These are phyloP conservation scores for Cytospora paraplurivora DNA, from an alignment of 2,329 filamentous ascomycete genomes.

Conservation along the genomic window DNA sequence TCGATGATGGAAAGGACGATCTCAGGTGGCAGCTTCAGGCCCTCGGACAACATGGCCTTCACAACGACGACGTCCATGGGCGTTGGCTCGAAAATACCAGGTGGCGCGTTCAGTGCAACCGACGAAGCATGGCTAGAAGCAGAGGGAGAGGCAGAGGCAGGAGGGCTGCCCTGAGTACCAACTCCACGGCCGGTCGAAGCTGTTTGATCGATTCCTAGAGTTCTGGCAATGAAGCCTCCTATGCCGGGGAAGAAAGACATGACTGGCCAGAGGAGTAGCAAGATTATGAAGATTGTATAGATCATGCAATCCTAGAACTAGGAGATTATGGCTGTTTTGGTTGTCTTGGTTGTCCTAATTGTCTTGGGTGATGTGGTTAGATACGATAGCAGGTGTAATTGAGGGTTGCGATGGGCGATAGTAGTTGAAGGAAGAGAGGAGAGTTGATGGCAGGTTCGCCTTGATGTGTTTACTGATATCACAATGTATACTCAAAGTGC, in stretches of 20 bases:
- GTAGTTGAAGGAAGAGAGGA: neutral
- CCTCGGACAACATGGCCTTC: slow-evolving; percentile 50
- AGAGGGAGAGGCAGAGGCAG: neutral
- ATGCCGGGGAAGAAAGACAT: slow-evolving; percentile 24
- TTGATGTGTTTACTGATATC: too few species aligned
- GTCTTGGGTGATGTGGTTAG: neutral
- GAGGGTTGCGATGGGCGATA: neutral
- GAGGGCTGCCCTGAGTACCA: neutral
- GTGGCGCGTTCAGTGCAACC: neutral
- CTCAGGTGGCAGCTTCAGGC: slow-evolving; percentile 53
- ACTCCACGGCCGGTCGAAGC: neutral
- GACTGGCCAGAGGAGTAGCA: slow-evolving; percentile 8
- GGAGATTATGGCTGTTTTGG: neutral
- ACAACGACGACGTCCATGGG: slow-evolving; percentile 53
- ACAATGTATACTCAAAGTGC: too few species aligned
- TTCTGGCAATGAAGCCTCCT: slow-evolving; percentile 2
- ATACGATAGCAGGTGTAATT: neutral
- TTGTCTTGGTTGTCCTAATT: neutral
- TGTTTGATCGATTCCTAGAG: neutral
- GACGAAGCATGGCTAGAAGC: neutral
- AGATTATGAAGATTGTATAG: slow-evolving; percentile 3
- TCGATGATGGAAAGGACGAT: slow-evolving; percentile 60
- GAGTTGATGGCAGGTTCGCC: too few species aligned
- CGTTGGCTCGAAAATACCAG: slow-evolving; percentile 38
- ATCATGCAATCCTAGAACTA: slow-evolving; percentile 2